These are phyloP conservation scores for Climacium dendroides DNA, from an alignment of 225 moss, liverwort and hornwort genomes.

Conservation along the genomic window DNA sequence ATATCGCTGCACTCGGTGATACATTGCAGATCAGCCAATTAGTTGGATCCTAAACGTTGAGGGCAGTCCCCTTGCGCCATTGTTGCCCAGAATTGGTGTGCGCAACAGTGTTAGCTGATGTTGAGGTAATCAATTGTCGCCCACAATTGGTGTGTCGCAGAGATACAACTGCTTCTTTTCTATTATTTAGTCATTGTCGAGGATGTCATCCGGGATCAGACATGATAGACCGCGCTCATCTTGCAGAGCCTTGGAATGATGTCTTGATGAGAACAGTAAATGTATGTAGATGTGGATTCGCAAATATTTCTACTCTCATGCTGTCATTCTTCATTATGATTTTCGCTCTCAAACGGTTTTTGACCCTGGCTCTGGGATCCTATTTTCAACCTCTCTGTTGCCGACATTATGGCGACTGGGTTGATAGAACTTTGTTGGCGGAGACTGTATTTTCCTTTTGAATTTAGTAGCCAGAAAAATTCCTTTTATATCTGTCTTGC, in stretches of 20 bases:
- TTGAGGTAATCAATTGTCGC: not conserved
- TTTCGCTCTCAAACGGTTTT: not conserved
- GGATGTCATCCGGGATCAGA: conserved; percentile 1
- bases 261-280: not conserved
- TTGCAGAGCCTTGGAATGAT: not conserved
- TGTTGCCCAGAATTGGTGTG: conserved; percentile 3
- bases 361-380: not conserved
- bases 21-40: not conserved
- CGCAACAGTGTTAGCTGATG: not conserved
- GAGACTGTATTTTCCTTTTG: not conserved
- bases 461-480: not conserved
- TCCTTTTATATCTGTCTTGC: not conserved
- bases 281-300: conserved; percentile 8
- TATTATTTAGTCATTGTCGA: conserved; percentile 5
- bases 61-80: not conserved
- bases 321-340: conserved; percentile 13
- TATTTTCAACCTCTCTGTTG: not conserved
- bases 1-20: not conserved
- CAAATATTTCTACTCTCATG: not conserved
- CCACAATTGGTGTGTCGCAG: not conserved
- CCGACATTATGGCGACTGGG: not conserved
- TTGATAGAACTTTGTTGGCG: conserved; percentile 1
- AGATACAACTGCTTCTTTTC: not conserved
- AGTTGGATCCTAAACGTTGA: not conserved
- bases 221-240: not conserved